A percentile compares a stretch with the other conserved stretches of the same genome.
These are phyloP conservation scores for Draba incana DNA, from an alignment of 345 rosid species.

Conservation along the genomic window DNA sequence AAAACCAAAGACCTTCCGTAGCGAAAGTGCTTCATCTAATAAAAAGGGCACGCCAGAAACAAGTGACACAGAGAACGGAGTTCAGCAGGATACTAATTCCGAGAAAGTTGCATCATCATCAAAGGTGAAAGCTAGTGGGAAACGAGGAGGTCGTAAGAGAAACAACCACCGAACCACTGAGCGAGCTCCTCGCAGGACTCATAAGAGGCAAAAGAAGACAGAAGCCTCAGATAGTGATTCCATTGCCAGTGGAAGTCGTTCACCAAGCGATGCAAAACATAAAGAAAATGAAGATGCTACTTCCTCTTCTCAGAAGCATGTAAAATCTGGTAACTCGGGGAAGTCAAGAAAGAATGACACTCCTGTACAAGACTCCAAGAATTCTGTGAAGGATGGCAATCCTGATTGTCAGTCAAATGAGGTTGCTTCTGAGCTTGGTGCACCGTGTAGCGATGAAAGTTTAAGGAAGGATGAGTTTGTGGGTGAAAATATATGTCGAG, in stretches of 20 bases:
- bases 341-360: slow-evolving; percentile 65
- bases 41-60: slow-evolving; percentile 74
- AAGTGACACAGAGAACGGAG: slow-evolving; percentile 88
- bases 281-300: slow-evolving; percentile 83
- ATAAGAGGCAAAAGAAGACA: slow-evolving; percentile 82
- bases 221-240: slow-evolving; percentile 79
- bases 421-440: slow-evolving; percentile 50
- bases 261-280: slow-evolving; percentile 53
- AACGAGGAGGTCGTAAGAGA: slow-evolving; percentile 67
- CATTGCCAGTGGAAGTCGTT: slow-evolving; percentile 61
- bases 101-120: slow-evolving; percentile 54
- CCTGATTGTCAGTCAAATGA: slow-evolving; percentile 47
- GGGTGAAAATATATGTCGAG: slow-evolving; percentile 60
- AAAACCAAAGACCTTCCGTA: slow-evolving; percentile 65
- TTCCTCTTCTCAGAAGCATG: slow-evolving; percentile 72
- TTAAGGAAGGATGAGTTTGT: slow-evolving; percentile 69
- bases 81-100: slow-evolving; percentile 52
- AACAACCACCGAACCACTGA: slow-evolving; percentile 92
- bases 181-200: slow-evolving; percentile 70
- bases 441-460: slow-evolving; percentile 52
- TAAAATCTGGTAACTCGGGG: slow-evolving; percentile 54
- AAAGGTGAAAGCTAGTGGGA: slow-evolving; percentile 63
- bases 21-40: slow-evolving; percentile 96
- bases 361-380: slow-evolving; percentile 41
- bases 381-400: slow-evolving; percentile 48